A percentile compares a stretch with the other conserved stretches of the same genome.
Evolutionary conservation across 371 early-diverging fungal genomes (phyloP).

Genomic region (Phascolomyces articulosus): DNA sequence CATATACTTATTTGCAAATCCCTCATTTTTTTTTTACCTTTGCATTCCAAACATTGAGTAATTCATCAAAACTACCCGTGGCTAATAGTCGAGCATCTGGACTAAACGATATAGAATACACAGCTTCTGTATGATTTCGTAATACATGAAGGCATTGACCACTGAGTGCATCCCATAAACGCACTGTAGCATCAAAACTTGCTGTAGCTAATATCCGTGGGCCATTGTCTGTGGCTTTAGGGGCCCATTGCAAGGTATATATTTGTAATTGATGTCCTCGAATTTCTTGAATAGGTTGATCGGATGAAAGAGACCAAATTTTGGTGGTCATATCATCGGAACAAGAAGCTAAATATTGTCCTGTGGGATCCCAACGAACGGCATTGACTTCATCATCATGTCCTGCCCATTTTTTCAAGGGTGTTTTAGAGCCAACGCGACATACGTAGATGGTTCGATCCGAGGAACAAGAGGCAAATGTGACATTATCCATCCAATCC

Average conservation of each 20-base stretch:
- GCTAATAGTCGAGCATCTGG: slow-evolving; percentile 85
- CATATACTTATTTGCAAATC: too few species aligned
- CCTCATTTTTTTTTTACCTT: too few species aligned
- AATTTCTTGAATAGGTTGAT: slow-evolving; percentile 61
- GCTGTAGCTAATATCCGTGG: slow-evolving; percentile 74
- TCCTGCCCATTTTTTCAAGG: slow-evolving; percentile 73
- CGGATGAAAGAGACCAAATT: slow-evolving; percentile 47
- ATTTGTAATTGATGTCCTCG: slow-evolving; percentile 79
- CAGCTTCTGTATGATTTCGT: slow-evolving; percentile 75
- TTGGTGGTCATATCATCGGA: slow-evolving; percentile 92
- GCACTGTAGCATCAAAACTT: slow-evolving; percentile 88
- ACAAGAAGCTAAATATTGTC: slow-evolving; percentile 85
- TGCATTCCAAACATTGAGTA: slow-evolving; percentile 80
- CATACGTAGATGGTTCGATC: slow-evolving; percentile 87
- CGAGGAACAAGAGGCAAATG: slow-evolving; percentile 90
- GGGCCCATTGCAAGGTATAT: slow-evolving; percentile 80
- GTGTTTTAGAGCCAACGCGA: slow-evolving; percentile 66
- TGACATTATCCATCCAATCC: slow-evolving; percentile 91
- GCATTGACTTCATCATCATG: slow-evolving; percentile 90
- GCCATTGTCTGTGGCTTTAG: slow-evolving; percentile 32
- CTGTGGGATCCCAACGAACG: slow-evolving; percentile 86
- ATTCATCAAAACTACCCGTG: slow-evolving; percentile 86
- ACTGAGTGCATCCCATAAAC: slow-evolving; percentile 86
- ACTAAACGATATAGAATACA: slow-evolving; percentile 87
- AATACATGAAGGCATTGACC: slow-evolving; percentile 78